Conservation (phyloP, 2,329 filamentous ascomycete genomes). For the Pyrenophora graminea region DNA sequence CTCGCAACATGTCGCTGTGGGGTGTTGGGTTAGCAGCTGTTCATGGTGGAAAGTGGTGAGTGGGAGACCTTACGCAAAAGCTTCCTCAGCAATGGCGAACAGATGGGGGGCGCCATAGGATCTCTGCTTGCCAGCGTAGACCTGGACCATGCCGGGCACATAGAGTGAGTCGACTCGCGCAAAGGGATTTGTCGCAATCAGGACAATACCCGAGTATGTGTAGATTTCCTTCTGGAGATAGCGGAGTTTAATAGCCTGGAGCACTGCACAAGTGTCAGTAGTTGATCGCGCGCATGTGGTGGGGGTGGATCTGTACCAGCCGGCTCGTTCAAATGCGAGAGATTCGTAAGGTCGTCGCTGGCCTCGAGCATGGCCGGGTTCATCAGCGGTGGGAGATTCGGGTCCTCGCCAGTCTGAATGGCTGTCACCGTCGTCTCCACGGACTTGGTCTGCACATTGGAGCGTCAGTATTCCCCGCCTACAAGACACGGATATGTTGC, state of each 20-base stretch:
- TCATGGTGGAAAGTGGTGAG: neutral
- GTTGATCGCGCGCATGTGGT: conserved; percentile 7
- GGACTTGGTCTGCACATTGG: conserved; percentile 67
- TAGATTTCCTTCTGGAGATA: conserved; percentile 99
- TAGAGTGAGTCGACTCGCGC: conserved; percentile 97
- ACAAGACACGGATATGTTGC: neutral
- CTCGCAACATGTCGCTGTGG: conserved; percentile 89
- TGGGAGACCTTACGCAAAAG: conserved; percentile 77
- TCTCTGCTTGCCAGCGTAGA: conserved; percentile 95
- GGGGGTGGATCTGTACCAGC: conserved; percentile 67
- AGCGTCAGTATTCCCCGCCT: conserved; percentile 6
- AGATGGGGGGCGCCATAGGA: conserved; percentile 96
- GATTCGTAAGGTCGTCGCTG: conserved; percentile 94
- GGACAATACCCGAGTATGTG: conserved; percentile 97
- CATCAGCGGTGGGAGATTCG: conserved; percentile 88
- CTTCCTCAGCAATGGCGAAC: conserved; percentile 98
- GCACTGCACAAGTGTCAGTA: conserved; percentile 62
- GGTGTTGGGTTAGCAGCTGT: conserved; percentile 21
- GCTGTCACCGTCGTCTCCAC: conserved; percentile 77
- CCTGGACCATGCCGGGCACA: conserved; percentile 99
- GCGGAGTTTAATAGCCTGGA: conserved; percentile 95
- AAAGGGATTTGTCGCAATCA: conserved; percentile 98
- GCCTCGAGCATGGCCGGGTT: conserved; percentile 98
- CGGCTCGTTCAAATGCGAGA: conserved; percentile 97
- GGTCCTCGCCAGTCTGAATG: conserved; percentile 75